Base-by-base conservation (phyloP, 1,139 yeast genomes). In the Saccharomycopsis hybrid region DNA sequence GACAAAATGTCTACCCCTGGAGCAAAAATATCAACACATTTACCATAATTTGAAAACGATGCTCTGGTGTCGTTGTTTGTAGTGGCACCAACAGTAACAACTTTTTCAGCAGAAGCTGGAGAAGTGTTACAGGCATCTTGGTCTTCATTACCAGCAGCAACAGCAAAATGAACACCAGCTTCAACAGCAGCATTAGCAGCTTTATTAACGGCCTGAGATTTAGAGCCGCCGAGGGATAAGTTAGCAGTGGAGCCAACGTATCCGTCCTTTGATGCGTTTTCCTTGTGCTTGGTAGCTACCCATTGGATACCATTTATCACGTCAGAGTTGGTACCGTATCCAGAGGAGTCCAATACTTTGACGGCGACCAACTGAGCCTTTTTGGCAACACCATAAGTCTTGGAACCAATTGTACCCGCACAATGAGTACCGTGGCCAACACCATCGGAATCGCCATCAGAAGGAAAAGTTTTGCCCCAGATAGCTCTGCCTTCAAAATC, bases 401-500 rank as follows among this genome's bases (percentile, higher is more conserved):
- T 72, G 28, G 90, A 82, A 38, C 81, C 95, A 62, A 85, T 82
- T 47, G 88, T 82, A 68, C 94, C 95, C 28, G 94, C 92, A 74
- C 89, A 83, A 65, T 85, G 95, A 51, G 94, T 84, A 54, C 75
- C 75, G 72, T 92, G 97, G 51, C 97, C 97, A 65, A 24, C 9
- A 11, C 9, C 35, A 60, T 84, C 92, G 48, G 70, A 65, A 25
- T 7, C 8, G 31, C 35, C 28, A 29, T 78, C 84, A 1, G 68
- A 71, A 1, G 86, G 78, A 52, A 80, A 74, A 59, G 82, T 86
- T 11, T 62, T 69, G 0, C 88, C 90, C 46, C 63, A 58, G 2
- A 56, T 64, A 56, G 97, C 98, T 69, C 98, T 85, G 55, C 95
- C 96, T 50, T 74, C 90, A 62, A 90, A 89, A 63, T 89, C 95